A percentile compares a stretch with the other conserved stretches of the same genome.
phyloP scores from a whole-genome alignment of 176 grass and related monocot species.

The Musa itinerans region DNA sequence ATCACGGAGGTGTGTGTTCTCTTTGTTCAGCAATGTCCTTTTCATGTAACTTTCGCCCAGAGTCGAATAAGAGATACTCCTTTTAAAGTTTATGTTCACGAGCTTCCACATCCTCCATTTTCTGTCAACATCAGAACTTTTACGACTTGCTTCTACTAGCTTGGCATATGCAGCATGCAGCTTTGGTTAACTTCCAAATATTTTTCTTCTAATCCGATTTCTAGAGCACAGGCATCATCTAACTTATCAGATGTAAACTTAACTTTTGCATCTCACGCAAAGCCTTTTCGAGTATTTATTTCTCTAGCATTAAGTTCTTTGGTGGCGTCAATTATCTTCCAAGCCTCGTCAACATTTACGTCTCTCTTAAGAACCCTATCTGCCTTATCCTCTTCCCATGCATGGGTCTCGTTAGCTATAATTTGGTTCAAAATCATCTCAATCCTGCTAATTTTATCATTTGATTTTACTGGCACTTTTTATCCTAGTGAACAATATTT shows the following conservation, averaged over 20 bases:
- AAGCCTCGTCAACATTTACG: no score
- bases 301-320: no score
- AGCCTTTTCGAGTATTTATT: slow-evolving; percentile 63
- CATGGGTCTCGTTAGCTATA: no score
- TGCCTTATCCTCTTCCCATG: no score
- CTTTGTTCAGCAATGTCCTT: slow-evolving; percentile 59
- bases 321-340: no score
- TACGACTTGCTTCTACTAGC: slow-evolving; percentile 89
- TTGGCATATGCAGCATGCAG: slow-evolving; percentile 73
- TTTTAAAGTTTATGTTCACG: slow-evolving; percentile 79
- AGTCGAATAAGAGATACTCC: slow-evolving; percentile 70
- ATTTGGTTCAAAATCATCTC: no score
- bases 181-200: slow-evolving; percentile 61
- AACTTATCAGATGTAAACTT: slow-evolving; percentile 76
- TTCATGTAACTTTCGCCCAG: slow-evolving; percentile 48
- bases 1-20: slow-evolving; percentile 44
- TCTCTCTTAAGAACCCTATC: no score
- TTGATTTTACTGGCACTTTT: no score
- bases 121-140: slow-evolving; percentile 59
- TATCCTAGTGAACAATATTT: no score
- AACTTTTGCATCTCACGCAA: slow-evolving; percentile 59
- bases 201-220: slow-evolving; percentile 72
- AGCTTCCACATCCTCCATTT: slow-evolving; percentile 66
- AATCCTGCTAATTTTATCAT: no score
- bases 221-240: slow-evolving; percentile 58